Evolutionary conservation across 1,139 yeast genomes (phyloP).

Genomic region (Protomyces inundatus): DNA sequence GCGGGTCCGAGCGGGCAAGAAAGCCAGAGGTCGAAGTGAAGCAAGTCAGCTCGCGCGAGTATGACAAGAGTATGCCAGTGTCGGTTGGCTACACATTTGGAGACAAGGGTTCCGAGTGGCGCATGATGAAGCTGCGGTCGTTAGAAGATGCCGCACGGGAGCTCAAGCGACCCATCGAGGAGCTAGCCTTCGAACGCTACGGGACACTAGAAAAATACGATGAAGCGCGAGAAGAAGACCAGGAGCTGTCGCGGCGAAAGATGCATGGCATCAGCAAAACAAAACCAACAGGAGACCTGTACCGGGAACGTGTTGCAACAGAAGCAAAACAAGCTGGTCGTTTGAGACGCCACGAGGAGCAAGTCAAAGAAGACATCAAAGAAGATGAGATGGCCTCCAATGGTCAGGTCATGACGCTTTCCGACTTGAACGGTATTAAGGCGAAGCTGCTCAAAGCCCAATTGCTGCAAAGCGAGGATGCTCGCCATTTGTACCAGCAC

Average conservation of each 20-base stretch:
- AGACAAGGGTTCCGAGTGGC: slow-evolving; percentile 41
- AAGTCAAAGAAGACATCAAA: slow-evolving; percentile 9
- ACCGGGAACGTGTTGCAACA: slow-evolving; percentile 25
- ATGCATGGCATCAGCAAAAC: slow-evolving; percentile 26
- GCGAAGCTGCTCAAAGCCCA: slow-evolving; percentile 42
- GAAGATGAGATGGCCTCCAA: slow-evolving; percentile 12
- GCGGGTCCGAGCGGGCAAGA: slow-evolving; percentile 1
- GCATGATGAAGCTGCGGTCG: slow-evolving; percentile 39
- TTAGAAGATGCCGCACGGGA: slow-evolving; percentile 31
- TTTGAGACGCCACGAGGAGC: slow-evolving; percentile 1
- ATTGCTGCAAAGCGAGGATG: slow-evolving; percentile 35
- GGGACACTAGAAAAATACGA: slow-evolving; percentile 36
- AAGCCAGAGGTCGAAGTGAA: not conserved
- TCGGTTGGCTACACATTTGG: slow-evolving; percentile 34
- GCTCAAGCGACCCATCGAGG: slow-evolving; percentile 32
- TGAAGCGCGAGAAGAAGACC: slow-evolving; percentile 37
- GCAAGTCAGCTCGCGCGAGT: not conserved
- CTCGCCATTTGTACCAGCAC: slow-evolving; percentile 36
- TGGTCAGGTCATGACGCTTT: slow-evolving; percentile 4
- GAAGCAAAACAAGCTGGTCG: slow-evolving; percentile 4
- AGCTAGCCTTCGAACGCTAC: slow-evolving; percentile 36
- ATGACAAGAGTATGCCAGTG: not conserved
- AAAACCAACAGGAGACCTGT: slow-evolving; percentile 29
- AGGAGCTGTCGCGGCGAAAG: slow-evolving; percentile 36
- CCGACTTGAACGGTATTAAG: slow-evolving; percentile 34